Conservation (phyloP, 2,329 filamentous ascomycete species). For the Cordyceps farinosa region DNA sequence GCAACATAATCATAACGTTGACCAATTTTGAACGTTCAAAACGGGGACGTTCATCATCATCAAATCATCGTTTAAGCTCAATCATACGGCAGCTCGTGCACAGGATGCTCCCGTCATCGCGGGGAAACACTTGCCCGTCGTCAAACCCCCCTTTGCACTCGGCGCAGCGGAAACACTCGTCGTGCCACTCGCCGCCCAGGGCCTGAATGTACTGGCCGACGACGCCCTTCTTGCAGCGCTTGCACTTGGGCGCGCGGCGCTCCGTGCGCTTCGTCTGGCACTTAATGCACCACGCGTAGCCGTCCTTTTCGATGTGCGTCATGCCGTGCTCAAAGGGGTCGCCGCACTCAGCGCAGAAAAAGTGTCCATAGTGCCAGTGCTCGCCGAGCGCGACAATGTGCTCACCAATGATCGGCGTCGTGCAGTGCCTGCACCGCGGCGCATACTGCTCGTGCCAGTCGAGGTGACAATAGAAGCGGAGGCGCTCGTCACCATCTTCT, state of each 20-base stretch:
- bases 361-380: constrained; percentile 97
- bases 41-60: neutral
- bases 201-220: constrained; percentile 88
- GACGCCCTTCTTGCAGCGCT: constrained; percentile 77
- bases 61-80: constrained; percentile 52
- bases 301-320: constrained; percentile 86
- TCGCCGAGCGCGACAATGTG: constrained; percentile 88
- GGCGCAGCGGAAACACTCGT: constrained; percentile 81
- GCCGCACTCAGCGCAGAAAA: constrained; percentile 98
- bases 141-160: constrained; percentile 58
- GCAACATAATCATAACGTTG: neutral
- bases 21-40: neutral
- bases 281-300: constrained; percentile 92
- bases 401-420: constrained; percentile 92
- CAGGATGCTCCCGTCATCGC: constrained; percentile 50
- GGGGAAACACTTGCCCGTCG: constrained; percentile 63
- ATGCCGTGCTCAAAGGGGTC: constrained; percentile 78
- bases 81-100: constrained; percentile 59
- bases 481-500: constrained; percentile 68
- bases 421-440: constrained; percentile 91
- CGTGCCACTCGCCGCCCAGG: constrained; percentile 89
- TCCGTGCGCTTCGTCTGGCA: constrained; percentile 93
- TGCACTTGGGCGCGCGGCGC: constrained; percentile 82
- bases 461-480: constrained; percentile 95
- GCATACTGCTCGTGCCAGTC: constrained; percentile 96